Percentiles rank a stretch among this genome's conserved stretches.
These are phyloP conservation scores for Fusarium fujikuroi DNA, from an alignment of 2,329 filamentous ascomycete genomes.

Conservation along the genomic window DNA sequence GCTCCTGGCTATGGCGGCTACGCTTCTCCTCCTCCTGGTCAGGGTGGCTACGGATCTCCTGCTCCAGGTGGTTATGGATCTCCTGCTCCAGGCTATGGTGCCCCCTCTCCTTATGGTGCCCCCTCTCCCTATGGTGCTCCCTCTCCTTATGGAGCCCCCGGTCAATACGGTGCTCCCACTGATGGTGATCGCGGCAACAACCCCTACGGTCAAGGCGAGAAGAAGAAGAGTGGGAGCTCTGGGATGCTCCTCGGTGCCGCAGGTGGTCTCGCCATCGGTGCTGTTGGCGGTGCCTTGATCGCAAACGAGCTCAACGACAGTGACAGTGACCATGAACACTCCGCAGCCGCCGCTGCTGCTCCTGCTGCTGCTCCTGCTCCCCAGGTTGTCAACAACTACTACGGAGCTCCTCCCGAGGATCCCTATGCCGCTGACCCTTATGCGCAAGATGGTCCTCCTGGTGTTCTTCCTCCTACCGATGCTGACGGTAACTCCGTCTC, in stretches of 20 bases:
- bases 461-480: slow-evolving; percentile 52
- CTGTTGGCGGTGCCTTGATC: slow-evolving; percentile 67
- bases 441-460: slow-evolving; percentile 45
- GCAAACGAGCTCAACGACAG: slow-evolving; percentile 59
- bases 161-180: slow-evolving; percentile 20
- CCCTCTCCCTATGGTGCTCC: slow-evolving; percentile 22
- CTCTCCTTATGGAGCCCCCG: slow-evolving; percentile 20
- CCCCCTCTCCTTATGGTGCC: slow-evolving; percentile 24
- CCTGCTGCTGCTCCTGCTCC: neutral
- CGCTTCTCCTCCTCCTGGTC: slow-evolving; percentile 26
- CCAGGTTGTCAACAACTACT: slow-evolving; percentile 28
- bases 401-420: slow-evolving; percentile 27
- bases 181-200: slow-evolving; percentile 25
- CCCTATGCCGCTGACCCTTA: slow-evolving; percentile 33
- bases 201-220: slow-evolving; percentile 37
- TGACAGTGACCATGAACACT: slow-evolving; percentile 41
- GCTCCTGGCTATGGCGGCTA: slow-evolving; percentile 35
- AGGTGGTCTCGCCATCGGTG: slow-evolving; percentile 68
- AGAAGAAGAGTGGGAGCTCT: slow-evolving; percentile 58
- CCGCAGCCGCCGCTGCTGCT: slow-evolving; percentile 7
- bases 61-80: slow-evolving; percentile 36
- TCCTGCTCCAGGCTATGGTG: slow-evolving; percentile 30
- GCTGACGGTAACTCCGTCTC: slow-evolving; percentile 56
- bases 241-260: slow-evolving; percentile 68
- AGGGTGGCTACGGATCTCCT: slow-evolving; percentile 32